These are phyloP conservation scores for Diatrype stigma DNA, from an alignment of 2,329 filamentous ascomycete genomes.

Conservation along the genomic window DNA sequence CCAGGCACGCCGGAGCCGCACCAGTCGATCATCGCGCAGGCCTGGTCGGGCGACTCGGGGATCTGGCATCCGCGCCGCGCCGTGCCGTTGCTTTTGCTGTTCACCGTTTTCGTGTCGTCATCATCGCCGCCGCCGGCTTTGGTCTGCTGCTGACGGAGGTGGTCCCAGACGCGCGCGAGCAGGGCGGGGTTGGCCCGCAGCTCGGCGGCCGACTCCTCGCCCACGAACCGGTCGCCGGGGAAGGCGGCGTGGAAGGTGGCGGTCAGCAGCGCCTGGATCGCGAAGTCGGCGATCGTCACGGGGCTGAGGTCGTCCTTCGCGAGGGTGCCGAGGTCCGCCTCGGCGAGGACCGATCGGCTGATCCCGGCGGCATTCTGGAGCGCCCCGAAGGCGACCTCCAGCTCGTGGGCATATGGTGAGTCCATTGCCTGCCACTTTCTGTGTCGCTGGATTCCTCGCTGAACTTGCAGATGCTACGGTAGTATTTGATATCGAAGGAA, in stretches of 20 bases:
- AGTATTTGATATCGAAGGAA: no score
- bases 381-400: constrained; percentile 24
- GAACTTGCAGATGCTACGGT: background rate
- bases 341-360: constrained; percentile 44
- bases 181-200: constrained; percentile 40
- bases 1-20: constrained; percentile 40
- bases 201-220: constrained; percentile 50
- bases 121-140: constrained; percentile 23
- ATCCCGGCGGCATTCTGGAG: constrained; percentile 40
- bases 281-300: constrained; percentile 57
- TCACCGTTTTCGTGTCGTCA: no score
- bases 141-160: constrained; percentile 37
- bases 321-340: constrained; percentile 45
- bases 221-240: constrained; percentile 48
- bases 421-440: constrained; percentile 20
- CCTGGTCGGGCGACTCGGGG: constrained; percentile 37
- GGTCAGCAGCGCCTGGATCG: constrained; percentile 52
- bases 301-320: constrained; percentile 53
- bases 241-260: constrained; percentile 46
- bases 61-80: no score
- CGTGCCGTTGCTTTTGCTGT: no score
- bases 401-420: constrained; percentile 24
- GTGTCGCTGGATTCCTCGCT: background rate
- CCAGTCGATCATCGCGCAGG: constrained; percentile 51
- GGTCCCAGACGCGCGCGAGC: constrained; percentile 42